Evolutionary conservation across 2,329 filamentous ascomycete species (phyloP), one percentile per base, ranked within the genome.

Genomic region (Cercospora sp.): DNA sequence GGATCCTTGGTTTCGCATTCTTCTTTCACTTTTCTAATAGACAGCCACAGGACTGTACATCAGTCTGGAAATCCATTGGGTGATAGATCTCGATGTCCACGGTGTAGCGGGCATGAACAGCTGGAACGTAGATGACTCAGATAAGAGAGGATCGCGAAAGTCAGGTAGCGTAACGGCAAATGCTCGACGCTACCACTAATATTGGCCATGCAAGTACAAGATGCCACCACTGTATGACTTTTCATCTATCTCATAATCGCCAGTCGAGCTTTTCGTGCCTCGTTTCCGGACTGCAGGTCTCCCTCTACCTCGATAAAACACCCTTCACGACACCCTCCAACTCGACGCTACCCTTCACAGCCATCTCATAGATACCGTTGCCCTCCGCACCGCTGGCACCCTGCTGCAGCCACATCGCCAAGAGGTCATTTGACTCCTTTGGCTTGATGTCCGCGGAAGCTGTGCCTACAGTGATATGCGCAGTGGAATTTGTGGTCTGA

Each of bases 391-490:
- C 85, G 76, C 79, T 83, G 3, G 32, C 51, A 0, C 88, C 88
- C 61, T 81, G 79, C 70, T 90, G 84, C 69, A 95, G 77, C 94
- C 94, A 98, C 68, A 84, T 84, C 71, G 85, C 85, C 67, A 99
- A 80, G 76, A 99, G 74, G 68, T 92, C 89, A 77, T 99, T 99
- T 81, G 94, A 97, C 83, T 99, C 94, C 80, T 91, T 94, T 0
- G 95, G 94, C 82, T 97, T 98, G 75, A 98, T 88, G 7, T 84
- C 80, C 58, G 84, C 80, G 72, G 89, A 86, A 9, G 89, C 87
- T 0, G 95, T 99, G 21, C 95, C 95, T 7, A 98, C 85, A 0
- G 95, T 99, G 68, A 99, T 88, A 78, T 99, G 95, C 10, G 94
- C 89, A 34, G 96, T 85, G 13, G 85, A 81, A 77, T 99, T 99